These are phyloP conservation scores for Nakazawaea anatomiae DNA, from an alignment of 805 yeast species.

Conservation along the genomic window DNA sequence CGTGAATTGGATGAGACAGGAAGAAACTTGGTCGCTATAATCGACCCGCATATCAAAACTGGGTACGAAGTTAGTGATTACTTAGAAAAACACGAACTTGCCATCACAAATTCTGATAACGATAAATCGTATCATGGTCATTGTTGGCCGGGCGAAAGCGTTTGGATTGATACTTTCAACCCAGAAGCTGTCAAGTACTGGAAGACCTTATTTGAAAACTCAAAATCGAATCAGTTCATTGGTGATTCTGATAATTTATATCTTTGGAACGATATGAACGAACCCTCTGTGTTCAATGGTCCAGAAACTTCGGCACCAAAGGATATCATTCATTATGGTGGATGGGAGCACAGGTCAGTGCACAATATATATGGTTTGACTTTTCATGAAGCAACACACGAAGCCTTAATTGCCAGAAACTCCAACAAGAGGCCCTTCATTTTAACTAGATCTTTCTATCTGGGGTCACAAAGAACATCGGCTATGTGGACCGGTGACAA, in stretches of 20 bases:
- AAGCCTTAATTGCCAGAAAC: conserved; percentile 51
- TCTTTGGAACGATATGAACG: conserved; percentile 98
- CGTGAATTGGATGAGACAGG: conserved; percentile 60
- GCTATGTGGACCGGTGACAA: conserved; percentile 99
- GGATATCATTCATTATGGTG: conserved; percentile 71
- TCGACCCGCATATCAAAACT: conserved; percentile 86
- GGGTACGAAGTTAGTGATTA: conserved; percentile 60
- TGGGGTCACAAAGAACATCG: conserved; percentile 88
- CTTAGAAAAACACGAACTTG: conserved; percentile 35
- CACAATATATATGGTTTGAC: conserved; percentile 84
- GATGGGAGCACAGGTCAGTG: conserved; percentile 85
- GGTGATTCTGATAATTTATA: conserved; percentile 59
- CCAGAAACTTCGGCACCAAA: conserved; percentile 91
- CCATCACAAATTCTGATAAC: conserved; percentile 35
- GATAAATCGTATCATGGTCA: conserved; percentile 67
- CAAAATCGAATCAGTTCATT: conserved; percentile 32
- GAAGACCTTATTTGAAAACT: conserved; percentile 46
- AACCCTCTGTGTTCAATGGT: conserved; percentile 91
- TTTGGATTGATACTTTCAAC: conserved; percentile 86
- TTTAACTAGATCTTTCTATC: conserved; percentile 77
- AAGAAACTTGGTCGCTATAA: conserved; percentile 74
- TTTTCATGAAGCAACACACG: conserved; percentile 73
- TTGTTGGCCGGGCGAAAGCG: conserved; percentile 97
- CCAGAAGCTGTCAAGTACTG: conserved; percentile 58
- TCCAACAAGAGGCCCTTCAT: conserved; percentile 72